phyloP scores from a whole-genome alignment of 169 alveolate species.

The Cystoisospora suis region DNA sequence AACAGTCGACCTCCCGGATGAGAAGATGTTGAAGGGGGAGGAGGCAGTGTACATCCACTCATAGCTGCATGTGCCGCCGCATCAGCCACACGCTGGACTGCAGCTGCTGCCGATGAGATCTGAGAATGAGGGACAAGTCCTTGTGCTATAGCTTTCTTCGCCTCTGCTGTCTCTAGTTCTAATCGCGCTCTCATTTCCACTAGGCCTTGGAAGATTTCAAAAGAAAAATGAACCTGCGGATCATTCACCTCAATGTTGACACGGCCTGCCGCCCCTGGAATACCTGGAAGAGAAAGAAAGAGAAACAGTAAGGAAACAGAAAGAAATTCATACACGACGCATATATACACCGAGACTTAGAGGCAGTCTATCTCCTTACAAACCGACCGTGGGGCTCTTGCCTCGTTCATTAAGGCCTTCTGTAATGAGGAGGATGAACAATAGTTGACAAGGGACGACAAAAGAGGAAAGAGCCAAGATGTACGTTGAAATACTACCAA shows the following conservation, averaged over 20 bases:
- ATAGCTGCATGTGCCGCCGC: background rate
- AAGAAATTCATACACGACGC: no score
- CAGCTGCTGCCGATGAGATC: background rate
- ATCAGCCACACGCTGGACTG: background rate
- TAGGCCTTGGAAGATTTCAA: slow-evolving; percentile 61
- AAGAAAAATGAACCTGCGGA: slow-evolving; percentile 64
- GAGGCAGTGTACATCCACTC: no score
- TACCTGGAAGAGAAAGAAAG: background rate
- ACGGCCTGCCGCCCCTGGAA: slow-evolving; percentile 29
- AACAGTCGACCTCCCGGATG: background rate
- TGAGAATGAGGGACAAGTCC: background rate
- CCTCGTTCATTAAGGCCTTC: no score
- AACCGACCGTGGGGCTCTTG: no score
- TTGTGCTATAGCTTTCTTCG: background rate
- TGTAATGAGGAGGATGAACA: no score
- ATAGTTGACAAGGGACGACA: no score
- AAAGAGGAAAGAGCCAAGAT: no score
- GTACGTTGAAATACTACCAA: no score
- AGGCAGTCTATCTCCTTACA: no score
- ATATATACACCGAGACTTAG: no score
- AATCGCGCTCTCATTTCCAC: slow-evolving; percentile 57
- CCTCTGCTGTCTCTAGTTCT: slow-evolving; percentile 31
- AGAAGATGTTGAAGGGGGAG: background rate
- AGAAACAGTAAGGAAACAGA: no score
- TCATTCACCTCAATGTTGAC: slow-evolving; percentile 29